Base-by-base conservation (phyloP, 1,284 basidiomycete genomes). In the Ganoderma sp. region DNA sequence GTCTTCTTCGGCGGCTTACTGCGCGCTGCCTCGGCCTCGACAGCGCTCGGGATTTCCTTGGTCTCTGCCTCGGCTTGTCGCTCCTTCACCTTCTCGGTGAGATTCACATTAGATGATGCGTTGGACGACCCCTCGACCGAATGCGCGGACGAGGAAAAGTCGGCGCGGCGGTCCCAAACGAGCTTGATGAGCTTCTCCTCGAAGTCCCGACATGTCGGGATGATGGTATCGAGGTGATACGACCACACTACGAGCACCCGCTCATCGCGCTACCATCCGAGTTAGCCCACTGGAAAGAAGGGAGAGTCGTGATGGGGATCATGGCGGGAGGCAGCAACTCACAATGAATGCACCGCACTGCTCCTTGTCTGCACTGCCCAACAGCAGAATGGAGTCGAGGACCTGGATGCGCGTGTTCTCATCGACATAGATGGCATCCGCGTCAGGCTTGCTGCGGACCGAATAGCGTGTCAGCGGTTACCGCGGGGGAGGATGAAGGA, bases 321-420 rank as follows among this genome's bases (percentile, higher is more conserved):
- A 45, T 19, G 19, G 60, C 5, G 41, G 17, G 17, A 8, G 50
- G n/a, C n/a, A 12, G 9, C 17, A 52, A 81, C 85, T 73, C 73
- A 90, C 89, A 68, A 95, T 86, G 79, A 95, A 95, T 25, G 92
- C 92, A n/a, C 88, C 93, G 70, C 91, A 91, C 75, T 95, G 93
- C 73, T 94, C 91, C 79, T 92, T 93, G 75, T 94, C 88, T 1
- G 92, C 92, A 28, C 84, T 83, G 5, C 88, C 87, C 4, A 95
- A 82, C 70, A 87, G 82, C 58, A 78, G 76, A 75, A 94, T 88
- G 32, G 82, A 85, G 66, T 91, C 87, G 15, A 91, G 75, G 63
- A 91, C 85, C 78, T 91, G 90, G 66, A 91, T 91, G 5, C 89
- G 86, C 6, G 89, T 84, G 67, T 84, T 79, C 22, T 73, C 73